phyloP scores from a whole-genome alignment of 345 rosid species.

The Luvunga scandens region DNA sequence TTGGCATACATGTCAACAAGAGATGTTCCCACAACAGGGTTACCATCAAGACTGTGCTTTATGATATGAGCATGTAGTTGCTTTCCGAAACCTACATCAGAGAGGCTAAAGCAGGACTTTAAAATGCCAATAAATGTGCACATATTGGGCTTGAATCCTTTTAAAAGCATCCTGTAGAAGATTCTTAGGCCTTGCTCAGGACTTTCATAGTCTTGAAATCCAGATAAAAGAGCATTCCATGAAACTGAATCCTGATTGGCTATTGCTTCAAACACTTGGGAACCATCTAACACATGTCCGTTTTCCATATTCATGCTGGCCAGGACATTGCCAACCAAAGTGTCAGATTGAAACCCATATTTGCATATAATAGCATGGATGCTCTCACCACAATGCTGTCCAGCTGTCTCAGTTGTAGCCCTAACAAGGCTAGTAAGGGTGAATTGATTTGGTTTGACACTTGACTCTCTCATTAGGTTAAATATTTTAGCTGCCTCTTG shows the following conservation, averaged over 20 bases:
- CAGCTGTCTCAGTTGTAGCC: slow-evolving; percentile 25
- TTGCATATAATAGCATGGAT: slow-evolving; percentile 42
- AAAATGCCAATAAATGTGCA: slow-evolving; percentile 31
- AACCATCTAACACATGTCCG: slow-evolving; percentile 30
- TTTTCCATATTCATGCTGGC: slow-evolving; percentile 43
- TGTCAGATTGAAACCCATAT: slow-evolving; percentile 36
- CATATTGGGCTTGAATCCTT: slow-evolving; percentile 33
- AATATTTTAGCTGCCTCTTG: slow-evolving; percentile 35
- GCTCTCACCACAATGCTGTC: slow-evolving; percentile 29
- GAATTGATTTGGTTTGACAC: slow-evolving; percentile 40
- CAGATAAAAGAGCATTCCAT: slow-evolving; percentile 43
- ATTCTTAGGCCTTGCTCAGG: slow-evolving; percentile 29
- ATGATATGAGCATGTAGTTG: slow-evolving; percentile 39
- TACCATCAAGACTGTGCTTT: slow-evolving; percentile 28
- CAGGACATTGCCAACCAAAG: slow-evolving; percentile 34
- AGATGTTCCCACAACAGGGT: slow-evolving; percentile 36
- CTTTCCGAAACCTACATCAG: slow-evolving; percentile 30
- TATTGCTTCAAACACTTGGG: slow-evolving; percentile 36
- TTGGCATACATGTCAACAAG: slow-evolving; percentile 45
- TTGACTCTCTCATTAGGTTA: slow-evolving; percentile 31
- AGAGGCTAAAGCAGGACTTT: slow-evolving; percentile 33
- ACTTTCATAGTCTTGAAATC: slow-evolving; percentile 19
- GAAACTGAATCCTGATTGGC: slow-evolving; percentile 31
- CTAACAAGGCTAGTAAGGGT: slow-evolving; percentile 34
- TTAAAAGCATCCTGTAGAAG: slow-evolving; percentile 32